Conservation (phyloP, 345 rosid species). For the Clausena lansium region DNA sequence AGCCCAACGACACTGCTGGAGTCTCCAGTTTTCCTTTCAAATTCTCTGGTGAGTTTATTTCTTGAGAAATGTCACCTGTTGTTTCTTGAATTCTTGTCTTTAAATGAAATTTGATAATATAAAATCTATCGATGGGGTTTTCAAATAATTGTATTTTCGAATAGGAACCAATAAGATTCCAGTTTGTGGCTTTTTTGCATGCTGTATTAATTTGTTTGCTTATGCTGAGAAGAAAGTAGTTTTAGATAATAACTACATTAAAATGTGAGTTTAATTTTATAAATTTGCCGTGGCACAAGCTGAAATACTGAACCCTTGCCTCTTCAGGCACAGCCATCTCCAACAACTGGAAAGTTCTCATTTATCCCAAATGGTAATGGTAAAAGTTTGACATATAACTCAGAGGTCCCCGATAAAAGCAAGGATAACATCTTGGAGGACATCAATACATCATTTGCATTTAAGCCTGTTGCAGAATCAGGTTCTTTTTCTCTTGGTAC, state of each 20-base stretch:
- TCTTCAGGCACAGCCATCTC: slow-evolving; percentile 86
- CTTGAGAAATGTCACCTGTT: neutral
- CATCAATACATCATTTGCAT: slow-evolving; percentile 62
- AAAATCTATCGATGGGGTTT: neutral
- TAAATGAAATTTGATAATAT: neutral
- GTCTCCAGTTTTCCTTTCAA: slow-evolving; percentile 80
- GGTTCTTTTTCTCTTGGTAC: slow-evolving; percentile 47
- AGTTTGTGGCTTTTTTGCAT: neutral
- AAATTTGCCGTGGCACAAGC: slow-evolving; percentile 10
- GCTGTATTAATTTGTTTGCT: neutral
- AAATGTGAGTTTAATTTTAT: neutral
- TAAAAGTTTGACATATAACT: slow-evolving; percentile 29
- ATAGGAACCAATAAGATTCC: neutral
- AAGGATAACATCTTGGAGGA: slow-evolving; percentile 62
- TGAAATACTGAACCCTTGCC: slow-evolving; percentile 11
- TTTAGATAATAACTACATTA: neutral
- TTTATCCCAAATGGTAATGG: slow-evolving; percentile 47
- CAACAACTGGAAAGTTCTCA: slow-evolving; percentile 82
- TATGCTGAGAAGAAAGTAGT: neutral
- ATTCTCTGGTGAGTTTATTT: slow-evolving; percentile 54
- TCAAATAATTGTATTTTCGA: neutral
- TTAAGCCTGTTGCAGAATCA: slow-evolving; percentile 60
- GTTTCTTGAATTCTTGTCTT: neutral
- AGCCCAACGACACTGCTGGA: slow-evolving; percentile 91
- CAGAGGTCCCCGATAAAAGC: slow-evolving; percentile 45